These are phyloP conservation scores for Jatropha curcas DNA, from an alignment of 345 rosid species.

Conservation along the genomic window DNA sequence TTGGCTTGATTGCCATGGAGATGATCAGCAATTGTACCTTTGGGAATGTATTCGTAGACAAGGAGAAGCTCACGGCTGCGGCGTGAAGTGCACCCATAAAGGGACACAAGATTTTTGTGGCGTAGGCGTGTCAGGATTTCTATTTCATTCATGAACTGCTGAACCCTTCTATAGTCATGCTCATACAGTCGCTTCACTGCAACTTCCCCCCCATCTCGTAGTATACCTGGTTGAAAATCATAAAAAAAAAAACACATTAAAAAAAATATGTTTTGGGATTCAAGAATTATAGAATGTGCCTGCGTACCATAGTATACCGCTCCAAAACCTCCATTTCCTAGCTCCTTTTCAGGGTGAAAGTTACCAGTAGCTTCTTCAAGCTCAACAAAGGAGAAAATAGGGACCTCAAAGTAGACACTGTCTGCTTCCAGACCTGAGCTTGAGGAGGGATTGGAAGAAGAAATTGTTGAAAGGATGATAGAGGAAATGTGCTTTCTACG, in stretches of 20 bases:
- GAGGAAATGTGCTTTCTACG: constrained; percentile 20
- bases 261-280: background rate
- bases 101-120: constrained; percentile 30
- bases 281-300: background rate
- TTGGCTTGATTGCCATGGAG: constrained; percentile 9
- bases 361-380: constrained; percentile 21
- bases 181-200: constrained; percentile 36
- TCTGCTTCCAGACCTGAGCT: constrained; percentile 41
- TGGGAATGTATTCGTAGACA: constrained; percentile 18
- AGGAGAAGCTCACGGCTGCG: constrained; percentile 28
- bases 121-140: constrained; percentile 24
- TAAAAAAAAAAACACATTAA: background rate
- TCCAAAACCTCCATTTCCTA: constrained; percentile 23
- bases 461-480: constrained; percentile 23
- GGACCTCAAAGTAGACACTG: constrained; percentile 1
- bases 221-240: constrained; percentile 21
- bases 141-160: constrained; percentile 37
- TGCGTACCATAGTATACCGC: constrained; percentile 15
- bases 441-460: constrained; percentile 23
- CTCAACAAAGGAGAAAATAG: constrained; percentile 12
- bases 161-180: constrained; percentile 18
- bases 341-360: background rate
- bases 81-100: constrained; percentile 30
- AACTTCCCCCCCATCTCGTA: constrained; percentile 30
- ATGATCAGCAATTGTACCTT: constrained; percentile 16